A percentile compares a stretch with the other conserved stretches of the same genome.
These are phyloP conservation scores for Quercus cerris DNA, from an alignment of 306 rosid species.

Conservation along the genomic window DNA sequence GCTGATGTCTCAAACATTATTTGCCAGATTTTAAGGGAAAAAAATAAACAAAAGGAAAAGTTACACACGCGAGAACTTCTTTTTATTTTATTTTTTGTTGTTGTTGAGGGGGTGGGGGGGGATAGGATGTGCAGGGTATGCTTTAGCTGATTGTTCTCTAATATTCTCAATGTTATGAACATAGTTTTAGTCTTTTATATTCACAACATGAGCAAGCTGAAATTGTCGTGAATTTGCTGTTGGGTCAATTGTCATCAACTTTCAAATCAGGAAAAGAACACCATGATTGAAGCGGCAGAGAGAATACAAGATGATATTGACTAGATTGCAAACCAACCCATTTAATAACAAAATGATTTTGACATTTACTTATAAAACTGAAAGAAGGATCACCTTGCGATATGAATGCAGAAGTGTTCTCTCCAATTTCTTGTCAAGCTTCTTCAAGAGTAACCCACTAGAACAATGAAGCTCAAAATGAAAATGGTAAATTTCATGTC, in stretches of 20 bases:
- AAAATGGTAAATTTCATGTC: not conserved
- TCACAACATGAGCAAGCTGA: not conserved
- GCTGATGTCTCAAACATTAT: not conserved
- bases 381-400: constrained; percentile 71
- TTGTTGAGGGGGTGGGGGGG: not conserved
- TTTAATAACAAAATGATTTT: not conserved
- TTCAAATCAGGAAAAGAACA: not conserved
- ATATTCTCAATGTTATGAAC: not conserved
- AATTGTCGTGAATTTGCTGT: not conserved
- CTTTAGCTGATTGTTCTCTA: not conserved
- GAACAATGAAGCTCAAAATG: constrained; percentile 27
- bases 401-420: constrained; percentile 88
- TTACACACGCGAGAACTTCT: too few species aligned
- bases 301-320: not conserved
- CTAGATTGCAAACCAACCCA: not conserved
- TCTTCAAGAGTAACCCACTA: constrained; percentile 76
- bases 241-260: not conserved
- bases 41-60: not conserved
- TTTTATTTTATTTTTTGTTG: too few species aligned
- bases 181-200: not conserved
- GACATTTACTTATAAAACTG: not conserved
- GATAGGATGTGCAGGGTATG: not conserved
- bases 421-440: constrained; percentile 96
- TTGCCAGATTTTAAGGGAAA: not conserved
- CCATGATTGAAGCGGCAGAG: not conserved